A percentile compares a stretch with the other conserved stretches of the same genome.
Conservation (phyloP, 805 yeast genomes). For the Kodamaea kaohsiungensis region DNA sequence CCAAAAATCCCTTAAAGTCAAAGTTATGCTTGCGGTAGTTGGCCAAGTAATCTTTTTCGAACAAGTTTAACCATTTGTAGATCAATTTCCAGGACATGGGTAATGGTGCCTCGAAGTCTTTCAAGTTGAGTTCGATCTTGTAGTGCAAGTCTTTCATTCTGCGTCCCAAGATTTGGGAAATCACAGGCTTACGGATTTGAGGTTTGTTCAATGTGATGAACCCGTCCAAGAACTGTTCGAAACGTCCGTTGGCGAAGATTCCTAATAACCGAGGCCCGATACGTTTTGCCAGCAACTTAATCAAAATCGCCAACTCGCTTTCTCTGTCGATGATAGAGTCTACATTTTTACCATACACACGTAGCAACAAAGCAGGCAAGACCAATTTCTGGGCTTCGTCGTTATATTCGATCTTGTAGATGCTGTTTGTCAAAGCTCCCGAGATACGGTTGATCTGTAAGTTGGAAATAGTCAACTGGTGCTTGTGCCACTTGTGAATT, state of each 20-base stretch:
- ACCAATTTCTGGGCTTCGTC: slow-evolving; percentile 29
- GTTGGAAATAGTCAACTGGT: slow-evolving; percentile 39
- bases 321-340: slow-evolving; percentile 85
- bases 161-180: slow-evolving; percentile 84
- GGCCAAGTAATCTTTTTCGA: slow-evolving; percentile 44
- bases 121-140: slow-evolving; percentile 63
- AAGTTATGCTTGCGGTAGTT: slow-evolving; percentile 32
- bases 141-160: slow-evolving; percentile 94
- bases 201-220: slow-evolving; percentile 73
- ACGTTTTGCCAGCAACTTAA: slow-evolving; percentile 68
- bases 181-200: slow-evolving; percentile 73
- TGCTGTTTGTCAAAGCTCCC: slow-evolving; percentile 93
- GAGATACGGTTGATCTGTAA: slow-evolving; percentile 67
- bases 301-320: slow-evolving; percentile 69
- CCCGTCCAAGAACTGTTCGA: slow-evolving; percentile 88
- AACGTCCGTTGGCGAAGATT: slow-evolving; percentile 87
- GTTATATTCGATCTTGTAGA: slow-evolving; percentile 69
- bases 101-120: slow-evolving; percentile 54
- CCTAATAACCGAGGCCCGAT: slow-evolving; percentile 92
- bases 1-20: slow-evolving; percentile 38
- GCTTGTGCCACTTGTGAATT: slow-evolving; percentile 78
- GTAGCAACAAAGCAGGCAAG: slow-evolving; percentile 64
- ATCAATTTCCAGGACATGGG: slow-evolving; percentile 72
- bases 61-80: slow-evolving; percentile 64
- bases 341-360: slow-evolving; percentile 89